Evolutionary conservation across 2,329 filamentous ascomycete genomes (phyloP).

Genomic region (Lasiodiplodia sp.): DNA sequence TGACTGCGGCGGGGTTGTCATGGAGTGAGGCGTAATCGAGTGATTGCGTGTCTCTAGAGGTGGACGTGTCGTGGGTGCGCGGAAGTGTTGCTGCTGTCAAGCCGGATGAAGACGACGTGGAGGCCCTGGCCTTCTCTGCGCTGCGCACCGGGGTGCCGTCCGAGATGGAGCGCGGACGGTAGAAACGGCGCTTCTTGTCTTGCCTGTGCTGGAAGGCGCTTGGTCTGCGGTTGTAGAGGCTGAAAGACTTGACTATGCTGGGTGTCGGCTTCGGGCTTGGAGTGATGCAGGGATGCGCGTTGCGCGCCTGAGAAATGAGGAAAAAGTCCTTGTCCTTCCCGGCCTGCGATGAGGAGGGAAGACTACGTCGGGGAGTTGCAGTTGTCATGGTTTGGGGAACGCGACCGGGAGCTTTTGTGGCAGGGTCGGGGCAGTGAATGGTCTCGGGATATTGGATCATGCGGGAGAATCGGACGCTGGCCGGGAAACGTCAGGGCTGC

Average conservation of each 20-base stretch:
- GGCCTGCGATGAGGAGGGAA: neutral
- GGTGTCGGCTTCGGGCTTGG: neutral
- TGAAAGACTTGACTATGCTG: slow-evolving; percentile 1
- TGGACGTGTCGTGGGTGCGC: neutral
- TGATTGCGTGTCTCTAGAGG: neutral
- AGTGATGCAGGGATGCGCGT: neutral
- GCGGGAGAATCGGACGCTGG: neutral
- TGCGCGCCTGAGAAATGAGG: neutral
- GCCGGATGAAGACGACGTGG: neutral
- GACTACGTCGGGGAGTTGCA: neutral
- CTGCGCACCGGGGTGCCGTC: neutral
- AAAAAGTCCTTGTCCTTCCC: neutral
- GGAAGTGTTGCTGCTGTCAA: neutral
- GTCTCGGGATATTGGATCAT: neutral
- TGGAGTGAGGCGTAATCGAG: neutral
- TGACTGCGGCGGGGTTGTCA: neutral
- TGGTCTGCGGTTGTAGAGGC: slow-evolving; percentile 20
- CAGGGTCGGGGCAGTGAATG: neutral
- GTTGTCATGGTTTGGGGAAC: neutral
- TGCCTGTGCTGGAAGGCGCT: neutral
- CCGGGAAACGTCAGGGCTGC: neutral
- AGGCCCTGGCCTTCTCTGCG: neutral
- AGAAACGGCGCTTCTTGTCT: slow-evolving; percentile 4
- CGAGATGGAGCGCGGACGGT: neutral
- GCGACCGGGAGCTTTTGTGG: neutral